Conservation (phyloP, 2,329 filamentous ascomycete genomes). For the Botrytis cinerea region DNA sequence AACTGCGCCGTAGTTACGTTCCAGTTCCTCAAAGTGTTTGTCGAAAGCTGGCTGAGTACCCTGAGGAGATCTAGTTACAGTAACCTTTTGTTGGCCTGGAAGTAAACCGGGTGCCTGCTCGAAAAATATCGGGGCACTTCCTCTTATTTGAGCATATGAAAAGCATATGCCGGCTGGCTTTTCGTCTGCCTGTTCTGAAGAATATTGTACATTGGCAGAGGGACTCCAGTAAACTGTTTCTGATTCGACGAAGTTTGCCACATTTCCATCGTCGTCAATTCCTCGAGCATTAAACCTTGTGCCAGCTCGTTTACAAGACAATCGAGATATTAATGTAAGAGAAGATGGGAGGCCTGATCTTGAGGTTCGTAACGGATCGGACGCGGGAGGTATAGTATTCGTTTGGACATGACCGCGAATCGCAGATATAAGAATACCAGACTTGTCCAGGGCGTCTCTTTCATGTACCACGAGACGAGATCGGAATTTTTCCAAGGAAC, state of each 20-base stretch:
- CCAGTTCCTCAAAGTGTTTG: slow-evolving; percentile 88
- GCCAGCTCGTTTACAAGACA: slow-evolving; percentile 88
- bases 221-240: slow-evolving; percentile 91
- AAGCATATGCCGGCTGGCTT: slow-evolving; percentile 66
- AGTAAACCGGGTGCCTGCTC: slow-evolving; percentile 87
- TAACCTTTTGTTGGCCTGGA: slow-evolving; percentile 92
- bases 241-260: slow-evolving; percentile 98
- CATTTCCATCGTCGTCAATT: slow-evolving; percentile 95
- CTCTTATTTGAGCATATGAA: slow-evolving; percentile 89
- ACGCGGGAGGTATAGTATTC: slow-evolving; percentile 76
- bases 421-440: slow-evolving; percentile 85
- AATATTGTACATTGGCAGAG: slow-evolving; percentile 42
- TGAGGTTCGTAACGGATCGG: slow-evolving; percentile 67
- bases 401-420: slow-evolving; percentile 92
- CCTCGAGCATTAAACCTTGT: slow-evolving; percentile 97
- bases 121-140: slow-evolving; percentile 96
- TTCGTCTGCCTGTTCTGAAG: slow-evolving; percentile 31
- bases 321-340: slow-evolving; percentile 84
- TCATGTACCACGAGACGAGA: slow-evolving; percentile 76
- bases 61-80: slow-evolving; percentile 82
- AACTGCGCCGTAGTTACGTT: slow-evolving; percentile 82
- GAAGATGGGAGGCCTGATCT: slow-evolving; percentile 76
- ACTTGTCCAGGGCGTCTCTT: slow-evolving; percentile 77
- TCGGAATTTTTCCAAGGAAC: slow-evolving; percentile 85
- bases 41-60: slow-evolving; percentile 94